Evolutionary conservation across 2,329 filamentous ascomycete genomes (phyloP), one percentile per base, ranked within the genome.

Genomic region (Sclerotiophoma versabilis): DNA sequence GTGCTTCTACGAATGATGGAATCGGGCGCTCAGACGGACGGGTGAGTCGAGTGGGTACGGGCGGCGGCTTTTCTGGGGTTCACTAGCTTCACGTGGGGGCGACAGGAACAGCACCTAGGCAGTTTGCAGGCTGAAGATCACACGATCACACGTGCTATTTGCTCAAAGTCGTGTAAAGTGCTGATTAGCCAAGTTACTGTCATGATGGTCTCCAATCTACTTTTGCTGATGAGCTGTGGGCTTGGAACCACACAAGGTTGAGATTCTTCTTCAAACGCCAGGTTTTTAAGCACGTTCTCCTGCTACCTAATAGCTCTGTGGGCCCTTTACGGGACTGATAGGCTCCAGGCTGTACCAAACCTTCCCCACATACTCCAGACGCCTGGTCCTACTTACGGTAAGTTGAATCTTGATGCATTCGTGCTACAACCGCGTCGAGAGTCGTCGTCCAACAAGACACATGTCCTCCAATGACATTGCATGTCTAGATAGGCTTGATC

Each of bases 401-500:
- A 44, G 22, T 27, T 17, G 32, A 32, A n/a, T 49, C 41, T 36
- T 32, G 8, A 50, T 56, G 58, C 49, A 44, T 29, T 52, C 45
- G 34, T 39, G 41, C 38, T 48, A 46, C 39, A 49, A 38, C 52
- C 37, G 49, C 36, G 49, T 33, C 48, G 54, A 42, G 8, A 27
- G 1, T 20, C 12, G 25, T 22, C 41, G 17, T 17, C 45, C 34
- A 59, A 66, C 60, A 56, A 58, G 41, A 64, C 62, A 32, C 29
- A 37, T 9, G 20, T 48, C 29, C 34, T 39, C 39, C 41, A 41
- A 23, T 5, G 17, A 20, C 19, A 26, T 10, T 22, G 30, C 5
- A 34, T 17, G 20, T 49, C 72, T 71, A 90, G 64, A 91, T 91
- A 2, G 88, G 88, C 80, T 91, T 91, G 75, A 91, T 91, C 83